Base-by-base conservation (phyloP, 495 filamentous ascomycete genomes). In the Penicillium tannophilum region DNA sequence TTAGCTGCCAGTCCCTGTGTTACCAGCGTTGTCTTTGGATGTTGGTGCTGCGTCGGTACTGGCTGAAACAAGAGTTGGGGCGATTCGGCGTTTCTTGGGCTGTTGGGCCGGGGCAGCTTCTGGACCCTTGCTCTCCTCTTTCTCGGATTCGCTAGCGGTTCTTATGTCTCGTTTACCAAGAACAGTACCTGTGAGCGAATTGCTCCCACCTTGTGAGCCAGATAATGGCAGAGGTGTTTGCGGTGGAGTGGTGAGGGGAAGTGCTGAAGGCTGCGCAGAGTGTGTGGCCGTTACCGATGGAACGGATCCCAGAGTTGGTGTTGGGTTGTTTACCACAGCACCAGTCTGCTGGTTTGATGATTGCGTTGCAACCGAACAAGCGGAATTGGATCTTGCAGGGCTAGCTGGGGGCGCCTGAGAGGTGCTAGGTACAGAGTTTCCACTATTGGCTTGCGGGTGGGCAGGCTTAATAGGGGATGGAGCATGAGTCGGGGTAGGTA, bases 331-430 rank as follows among this genome's bases (percentile, higher is more conserved):
- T 50, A 90, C 81, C 4, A 86, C 73, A 17, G 67, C 56, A 16
- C 64, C 66, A 2, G 61, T 42, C 56, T 70, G 71, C 47, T 78
- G 72, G 5, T 69, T 52, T 33, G 81, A 78, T 16, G 76, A 73
- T 54, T 79, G 74, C 0, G 91, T 95, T 9, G 86, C 82, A 16
- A 93, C 81, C n/a, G 92, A 97, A 3, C 90, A 92, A 5, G 87
- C 82, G 9, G 94, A 97, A 60, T 89, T 95, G 1, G 92, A 93
- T 42, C 93, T 80, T 2, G 90, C 83, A 16, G 90, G 91, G 24
- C 89, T 92, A 7, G 85, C 82, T 10, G 90, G 90, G 19, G 86
- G 86, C 1, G 63, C 75, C 59, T 72, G 82, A 68, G 49, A 77
- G 68, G 78, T 68, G 62, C 66, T 74, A 54, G 62, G 56, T 20